These are phyloP conservation scores for Lepidium aucheri DNA, from an alignment of 345 rosid genomes.

Conservation along the genomic window DNA sequence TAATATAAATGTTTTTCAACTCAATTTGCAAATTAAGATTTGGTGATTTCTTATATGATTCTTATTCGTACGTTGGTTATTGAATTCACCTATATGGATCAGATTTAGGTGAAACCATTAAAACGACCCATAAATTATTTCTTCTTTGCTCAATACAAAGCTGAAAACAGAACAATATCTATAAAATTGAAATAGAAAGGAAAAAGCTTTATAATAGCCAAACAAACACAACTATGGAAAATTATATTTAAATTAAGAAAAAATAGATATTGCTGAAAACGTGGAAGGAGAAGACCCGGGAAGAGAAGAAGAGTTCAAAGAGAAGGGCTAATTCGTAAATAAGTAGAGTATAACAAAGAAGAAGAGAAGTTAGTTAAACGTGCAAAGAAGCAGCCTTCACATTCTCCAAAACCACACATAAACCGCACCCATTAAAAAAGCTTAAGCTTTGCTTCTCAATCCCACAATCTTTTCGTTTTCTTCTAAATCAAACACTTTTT, in stretches of 20 bases:
- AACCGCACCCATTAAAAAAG: background rate
- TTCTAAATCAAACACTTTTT: too few relatives aligned
- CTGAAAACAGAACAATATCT: background rate
- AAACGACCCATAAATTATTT: background rate
- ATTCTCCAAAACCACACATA: conserved; percentile 3
- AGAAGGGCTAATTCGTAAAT: background rate
- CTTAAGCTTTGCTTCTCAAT: background rate
- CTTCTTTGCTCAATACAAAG: background rate
- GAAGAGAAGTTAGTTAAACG: conserved; percentile 17
- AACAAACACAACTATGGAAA: background rate
- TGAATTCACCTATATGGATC: background rate
- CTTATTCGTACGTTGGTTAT: background rate
- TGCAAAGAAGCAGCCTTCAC: conserved; percentile 15
- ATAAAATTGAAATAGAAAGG: background rate
- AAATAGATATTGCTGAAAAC: background rate
- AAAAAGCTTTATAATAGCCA: background rate
- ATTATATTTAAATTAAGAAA: background rate
- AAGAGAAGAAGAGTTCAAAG: conserved; percentile 12
- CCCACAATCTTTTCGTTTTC: conserved; percentile 8
- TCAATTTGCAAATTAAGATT: background rate
- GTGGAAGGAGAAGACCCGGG: conserved; percentile 18
- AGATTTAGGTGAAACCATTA: conserved; percentile 1
- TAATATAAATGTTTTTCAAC: background rate
- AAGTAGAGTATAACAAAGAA: background rate
- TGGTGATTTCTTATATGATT: background rate